Evolutionary conservation across 2,329 filamentous ascomycete genomes (phyloP).

Genomic region (Monosporascus sp.): DNA sequence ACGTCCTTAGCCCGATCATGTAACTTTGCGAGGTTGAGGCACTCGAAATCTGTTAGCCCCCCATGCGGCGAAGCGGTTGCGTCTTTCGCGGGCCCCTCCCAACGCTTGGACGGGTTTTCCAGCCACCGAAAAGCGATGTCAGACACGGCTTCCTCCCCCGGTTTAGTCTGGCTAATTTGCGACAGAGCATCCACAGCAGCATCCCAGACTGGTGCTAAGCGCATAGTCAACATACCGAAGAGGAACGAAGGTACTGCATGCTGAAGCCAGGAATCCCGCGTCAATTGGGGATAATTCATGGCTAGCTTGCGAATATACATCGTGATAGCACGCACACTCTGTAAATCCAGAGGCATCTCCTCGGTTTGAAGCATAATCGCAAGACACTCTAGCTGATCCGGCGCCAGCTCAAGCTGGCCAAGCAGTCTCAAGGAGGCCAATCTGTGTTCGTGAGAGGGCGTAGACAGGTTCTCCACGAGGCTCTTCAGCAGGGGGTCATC

Average conservation of each 20-base stretch:
- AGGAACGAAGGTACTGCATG: constrained; percentile 74
- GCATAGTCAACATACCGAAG: constrained; percentile 84
- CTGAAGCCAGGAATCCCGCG: constrained; percentile 58
- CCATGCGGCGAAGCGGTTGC: constrained; percentile 27
- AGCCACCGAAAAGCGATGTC: constrained; percentile 77
- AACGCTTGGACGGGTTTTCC: constrained; percentile 48
- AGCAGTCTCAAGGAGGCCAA: constrained; percentile 69
- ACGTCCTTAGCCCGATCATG: constrained; percentile 45
- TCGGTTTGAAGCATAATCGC: constrained; percentile 72
- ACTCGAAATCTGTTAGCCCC: constrained; percentile 72
- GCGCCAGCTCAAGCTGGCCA: constrained; percentile 49
- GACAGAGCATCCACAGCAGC: constrained; percentile 73
- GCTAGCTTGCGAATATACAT: constrained; percentile 82
- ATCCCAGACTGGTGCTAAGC: constrained; percentile 81
- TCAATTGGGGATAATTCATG: constrained; percentile 53
- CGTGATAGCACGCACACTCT: constrained; percentile 69
- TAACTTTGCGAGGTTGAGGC: constrained; percentile 64
- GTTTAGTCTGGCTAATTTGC: constrained; percentile 62
- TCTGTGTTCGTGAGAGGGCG: constrained; percentile 69
- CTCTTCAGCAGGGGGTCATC: constrained; percentile 57
- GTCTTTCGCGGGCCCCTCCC: constrained; percentile 37
- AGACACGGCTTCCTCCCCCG: constrained; percentile 67
- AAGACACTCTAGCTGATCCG: constrained; percentile 46
- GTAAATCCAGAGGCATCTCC: constrained; percentile 68
- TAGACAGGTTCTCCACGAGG: constrained; percentile 68